Percentiles rank a stretch among this genome's conserved stretches.
These are phyloP conservation scores for Mixia osmundae DNA, from an alignment of 1,284 basidiomycete species.

Conservation along the genomic window DNA sequence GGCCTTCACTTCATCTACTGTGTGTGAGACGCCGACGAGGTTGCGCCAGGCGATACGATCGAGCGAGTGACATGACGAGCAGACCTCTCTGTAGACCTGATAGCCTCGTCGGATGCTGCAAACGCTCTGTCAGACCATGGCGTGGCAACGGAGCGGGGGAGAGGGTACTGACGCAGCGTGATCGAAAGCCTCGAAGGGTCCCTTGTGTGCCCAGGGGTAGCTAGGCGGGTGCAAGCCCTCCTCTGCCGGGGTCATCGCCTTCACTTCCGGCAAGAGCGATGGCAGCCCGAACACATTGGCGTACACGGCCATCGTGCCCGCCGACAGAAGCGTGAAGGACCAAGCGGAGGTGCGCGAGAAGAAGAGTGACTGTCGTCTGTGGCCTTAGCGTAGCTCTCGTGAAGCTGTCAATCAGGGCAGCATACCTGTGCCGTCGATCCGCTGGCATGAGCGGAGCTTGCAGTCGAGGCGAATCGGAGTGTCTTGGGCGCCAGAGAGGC, in stretches of 20 bases:
- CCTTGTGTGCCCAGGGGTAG: constrained; percentile 82
- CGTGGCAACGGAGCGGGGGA: constrained; percentile 43
- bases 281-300: constrained; percentile 80
- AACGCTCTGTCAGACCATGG: background rate
- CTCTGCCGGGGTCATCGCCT: constrained; percentile 72
- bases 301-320: constrained; percentile 85
- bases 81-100: constrained; percentile 97
- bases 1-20: constrained; percentile 66
- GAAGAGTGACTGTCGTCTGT: constrained; percentile 27
- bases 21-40: constrained; percentile 92
- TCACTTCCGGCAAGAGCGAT: constrained; percentile 41
- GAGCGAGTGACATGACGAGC: constrained; percentile 93
- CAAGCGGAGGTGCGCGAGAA: constrained; percentile 55
- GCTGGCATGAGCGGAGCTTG: too few species aligned
- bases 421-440: too few species aligned
- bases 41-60: constrained; percentile 99
- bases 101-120: constrained; percentile 86
- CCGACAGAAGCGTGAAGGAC: constrained; percentile 52
- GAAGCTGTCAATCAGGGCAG: too few species aligned
- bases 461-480: too few species aligned
- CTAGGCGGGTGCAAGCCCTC: constrained; percentile 75
- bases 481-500: too few species aligned
- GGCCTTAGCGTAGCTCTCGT: too few species aligned
- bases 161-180: constrained; percentile 38
- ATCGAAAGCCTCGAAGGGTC: constrained; percentile 80